Conservation (phyloP, 768 basidiomycete genomes). For the Dacryopinax spathularia region DNA sequence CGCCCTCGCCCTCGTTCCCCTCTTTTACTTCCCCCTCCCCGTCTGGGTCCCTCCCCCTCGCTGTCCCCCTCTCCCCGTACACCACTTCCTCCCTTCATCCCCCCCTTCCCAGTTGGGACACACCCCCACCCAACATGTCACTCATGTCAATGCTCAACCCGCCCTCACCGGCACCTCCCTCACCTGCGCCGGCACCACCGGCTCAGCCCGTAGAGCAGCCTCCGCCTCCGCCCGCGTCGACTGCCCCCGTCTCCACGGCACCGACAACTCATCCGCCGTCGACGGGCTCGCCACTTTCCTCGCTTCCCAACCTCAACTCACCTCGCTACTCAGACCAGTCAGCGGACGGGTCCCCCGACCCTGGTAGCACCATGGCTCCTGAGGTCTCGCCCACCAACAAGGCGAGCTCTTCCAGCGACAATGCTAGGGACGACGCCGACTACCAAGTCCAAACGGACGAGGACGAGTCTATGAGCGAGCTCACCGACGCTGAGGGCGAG, state of each 20-base stretch:
- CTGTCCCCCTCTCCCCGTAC: neutral
- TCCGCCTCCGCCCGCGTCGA: neutral
- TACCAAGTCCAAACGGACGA: neutral
- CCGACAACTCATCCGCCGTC: neutral
- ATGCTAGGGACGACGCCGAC: neutral
- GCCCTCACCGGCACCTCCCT: neutral
- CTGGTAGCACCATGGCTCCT: constrained; percentile 4
- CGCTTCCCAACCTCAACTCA: constrained; percentile 6
- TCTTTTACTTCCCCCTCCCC: neutral
- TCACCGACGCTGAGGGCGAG: constrained; percentile 6
- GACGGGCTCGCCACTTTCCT: neutral
- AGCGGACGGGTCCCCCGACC: neutral
- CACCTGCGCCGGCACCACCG: neutral
- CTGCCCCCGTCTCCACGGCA: neutral
- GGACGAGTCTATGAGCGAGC: constrained; percentile 7
- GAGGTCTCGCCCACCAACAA: neutral
- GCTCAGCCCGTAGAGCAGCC: neutral
- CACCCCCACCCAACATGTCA: neutral
- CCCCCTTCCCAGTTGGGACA: neutral
- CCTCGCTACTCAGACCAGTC: constrained; percentile 1
- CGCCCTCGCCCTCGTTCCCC: neutral
- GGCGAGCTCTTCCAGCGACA: neutral
- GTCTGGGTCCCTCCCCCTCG: neutral
- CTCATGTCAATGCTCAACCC: neutral
- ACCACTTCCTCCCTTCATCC: neutral